Conservation (phyloP, 805 yeast species). For the Saccharomycopsis schoenii region DNA sequence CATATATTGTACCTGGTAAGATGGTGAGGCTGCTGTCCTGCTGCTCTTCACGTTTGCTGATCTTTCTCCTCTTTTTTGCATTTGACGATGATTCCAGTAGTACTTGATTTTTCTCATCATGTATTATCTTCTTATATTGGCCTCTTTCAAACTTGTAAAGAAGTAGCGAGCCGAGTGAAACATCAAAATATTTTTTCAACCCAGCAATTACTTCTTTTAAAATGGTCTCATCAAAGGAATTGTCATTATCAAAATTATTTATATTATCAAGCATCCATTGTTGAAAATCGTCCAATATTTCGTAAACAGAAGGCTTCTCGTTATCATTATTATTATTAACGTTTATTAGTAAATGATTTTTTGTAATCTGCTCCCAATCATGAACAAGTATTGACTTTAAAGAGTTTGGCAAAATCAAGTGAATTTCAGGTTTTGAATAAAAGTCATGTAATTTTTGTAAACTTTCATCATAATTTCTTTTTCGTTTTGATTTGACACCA, state of each 20-base stretch:
- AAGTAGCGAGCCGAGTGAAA: conserved; percentile 55
- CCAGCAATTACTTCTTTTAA: conserved; percentile 65
- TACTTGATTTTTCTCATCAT: conserved; percentile 25
- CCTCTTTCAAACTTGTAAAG: conserved; percentile 70
- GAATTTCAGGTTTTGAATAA: conserved; percentile 31
- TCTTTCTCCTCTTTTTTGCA: background rate
- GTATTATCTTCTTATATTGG: conserved; percentile 50
- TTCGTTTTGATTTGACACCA: conserved; percentile 14
- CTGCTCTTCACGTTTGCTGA: conserved; percentile 23
- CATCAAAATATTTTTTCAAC: conserved; percentile 61
- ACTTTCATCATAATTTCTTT: conserved; percentile 24
- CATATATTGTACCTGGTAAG: conserved; percentile 45
- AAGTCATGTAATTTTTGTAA: conserved; percentile 25
- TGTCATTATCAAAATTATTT: conserved; percentile 22
- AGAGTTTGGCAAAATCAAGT: conserved; percentile 49
- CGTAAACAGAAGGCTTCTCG: conserved; percentile 36
- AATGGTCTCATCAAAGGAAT: conserved; percentile 36
- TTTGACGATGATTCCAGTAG: background rate
- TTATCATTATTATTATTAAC: conserved; percentile 18
- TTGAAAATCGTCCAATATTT: conserved; percentile 45
- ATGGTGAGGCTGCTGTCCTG: background rate
- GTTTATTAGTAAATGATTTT: conserved; percentile 56
- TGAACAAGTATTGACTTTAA: conserved; percentile 69
- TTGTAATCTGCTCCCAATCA: conserved; percentile 90
- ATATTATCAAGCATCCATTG: conserved; percentile 17